phyloP scores from a whole-genome alignment of 371 early-diverging fungal species.

The Mucor piriformis region DNA sequence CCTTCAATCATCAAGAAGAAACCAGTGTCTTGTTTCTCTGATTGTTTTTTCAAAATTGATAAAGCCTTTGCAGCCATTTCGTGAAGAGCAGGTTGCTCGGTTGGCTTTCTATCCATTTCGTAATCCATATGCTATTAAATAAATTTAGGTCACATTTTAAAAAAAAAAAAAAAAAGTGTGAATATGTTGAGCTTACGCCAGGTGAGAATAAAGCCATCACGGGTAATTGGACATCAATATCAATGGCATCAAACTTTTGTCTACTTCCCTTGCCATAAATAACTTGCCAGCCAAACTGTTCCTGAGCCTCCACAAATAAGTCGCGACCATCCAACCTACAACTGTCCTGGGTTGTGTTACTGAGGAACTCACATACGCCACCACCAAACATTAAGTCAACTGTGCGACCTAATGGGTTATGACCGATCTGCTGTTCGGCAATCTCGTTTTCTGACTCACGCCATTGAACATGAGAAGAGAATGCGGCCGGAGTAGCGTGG shows the following conservation, averaged over 20 bases:
- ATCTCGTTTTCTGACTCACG: constrained; percentile 82
- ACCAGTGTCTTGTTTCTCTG: constrained; percentile 45
- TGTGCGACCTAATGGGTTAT: constrained; percentile 76
- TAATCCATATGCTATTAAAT: constrained; percentile 74
- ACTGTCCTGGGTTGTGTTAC: constrained; percentile 55
- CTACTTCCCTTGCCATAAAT: constrained; percentile 36
- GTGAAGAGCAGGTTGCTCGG: constrained; percentile 69
- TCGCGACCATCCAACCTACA: constrained; percentile 78
- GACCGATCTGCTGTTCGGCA: constrained; percentile 89
- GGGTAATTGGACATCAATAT: constrained; percentile 56
- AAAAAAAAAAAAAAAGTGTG: neutral
- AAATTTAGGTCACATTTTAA: constrained; percentile 48
- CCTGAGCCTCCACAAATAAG: constrained; percentile 57
- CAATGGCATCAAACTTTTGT: constrained; percentile 62
- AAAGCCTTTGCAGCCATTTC: constrained; percentile 80
- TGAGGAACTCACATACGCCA: constrained; percentile 84
- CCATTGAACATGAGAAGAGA: constrained; percentile 79
- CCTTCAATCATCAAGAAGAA: constrained; percentile 98
- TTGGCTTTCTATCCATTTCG: constrained; percentile 77
- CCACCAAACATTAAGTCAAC: constrained; percentile 94
- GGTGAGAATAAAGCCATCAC: constrained; percentile 72
- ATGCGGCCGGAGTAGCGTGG: constrained; percentile 85
- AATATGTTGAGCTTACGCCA: constrained; percentile 26
- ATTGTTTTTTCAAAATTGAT: constrained; percentile 51
- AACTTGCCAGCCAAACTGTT: constrained; percentile 58